These are phyloP conservation scores for Kluyveromyces nonfermentans DNA, from an alignment of 805 yeast species.

Conservation along the genomic window DNA sequence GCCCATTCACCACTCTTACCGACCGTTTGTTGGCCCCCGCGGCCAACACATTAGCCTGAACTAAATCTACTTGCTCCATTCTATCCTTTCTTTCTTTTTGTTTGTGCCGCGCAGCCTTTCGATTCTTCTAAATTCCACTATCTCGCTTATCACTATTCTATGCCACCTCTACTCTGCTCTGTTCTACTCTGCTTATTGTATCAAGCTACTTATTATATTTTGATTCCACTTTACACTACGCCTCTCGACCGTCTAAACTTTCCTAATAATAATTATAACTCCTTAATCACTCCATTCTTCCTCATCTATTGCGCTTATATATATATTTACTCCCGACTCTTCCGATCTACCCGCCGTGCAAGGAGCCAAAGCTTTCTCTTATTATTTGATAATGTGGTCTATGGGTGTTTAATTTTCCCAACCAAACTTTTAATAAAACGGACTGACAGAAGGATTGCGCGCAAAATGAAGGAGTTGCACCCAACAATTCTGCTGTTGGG, in stretches of 20 bases:
- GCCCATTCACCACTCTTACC: conserved; percentile 70
- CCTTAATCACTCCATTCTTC: neutral
- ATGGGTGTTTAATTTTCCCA: neutral
- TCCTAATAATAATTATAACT: no score
- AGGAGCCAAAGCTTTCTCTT: no score
- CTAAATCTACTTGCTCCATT: conserved; percentile 42
- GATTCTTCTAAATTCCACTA: no score
- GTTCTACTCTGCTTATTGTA: no score
- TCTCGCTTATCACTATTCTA: no score
- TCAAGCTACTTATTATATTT: no score
- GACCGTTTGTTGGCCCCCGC: conserved; percentile 68
- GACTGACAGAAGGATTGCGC: no score
- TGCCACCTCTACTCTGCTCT: no score
- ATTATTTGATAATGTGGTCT: neutral
- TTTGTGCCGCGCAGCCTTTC: no score
- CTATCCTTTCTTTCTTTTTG: neutral
- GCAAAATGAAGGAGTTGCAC: no score
- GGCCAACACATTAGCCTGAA: conserved; percentile 67
- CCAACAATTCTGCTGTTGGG: neutral
- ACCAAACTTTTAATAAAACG: neutral
- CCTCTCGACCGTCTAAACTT: neutral
- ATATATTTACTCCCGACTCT: neutral
- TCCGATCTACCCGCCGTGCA: neutral
- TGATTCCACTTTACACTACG: no score
- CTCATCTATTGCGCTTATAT: neutral